Conservation (phyloP, 1,139 yeast genomes). For the Dujonia santamariae region DNA sequence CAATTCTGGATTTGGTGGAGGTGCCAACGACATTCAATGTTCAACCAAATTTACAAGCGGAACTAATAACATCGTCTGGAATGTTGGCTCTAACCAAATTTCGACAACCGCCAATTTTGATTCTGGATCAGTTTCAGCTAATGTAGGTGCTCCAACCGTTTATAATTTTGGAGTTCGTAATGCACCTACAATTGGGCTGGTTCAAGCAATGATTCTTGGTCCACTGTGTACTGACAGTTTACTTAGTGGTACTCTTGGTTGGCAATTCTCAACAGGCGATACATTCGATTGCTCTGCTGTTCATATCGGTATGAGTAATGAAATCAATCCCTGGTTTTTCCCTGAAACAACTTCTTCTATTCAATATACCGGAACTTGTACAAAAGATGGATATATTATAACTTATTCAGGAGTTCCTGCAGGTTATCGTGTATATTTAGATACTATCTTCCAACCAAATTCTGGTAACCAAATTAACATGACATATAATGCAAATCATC, state of each 20-base stretch:
- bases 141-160: conserved; percentile 1
- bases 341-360: conserved; percentile 14
- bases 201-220: conserved; percentile 18
- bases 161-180: conserved; percentile 9
- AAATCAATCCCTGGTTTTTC: conserved; percentile 20
- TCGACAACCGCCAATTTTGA: conserved; percentile 15
- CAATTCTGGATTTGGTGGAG: conserved; percentile 23
- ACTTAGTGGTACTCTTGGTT: conserved; percentile 21
- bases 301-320: conserved; percentile 19
- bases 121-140: conserved; percentile 6
- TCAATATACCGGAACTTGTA: conserved; percentile 15
- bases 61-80: conserved; percentile 23
- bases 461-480: conserved; percentile 1
- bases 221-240: conserved; percentile 23
- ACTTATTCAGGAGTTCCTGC: conserved; percentile 24
- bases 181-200: conserved; percentile 16
- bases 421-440: conserved; percentile 30
- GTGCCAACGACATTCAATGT: conserved; percentile 17
- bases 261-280: conserved; percentile 10
- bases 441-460: conserved; percentile 11
- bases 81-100: conserved; percentile 24
- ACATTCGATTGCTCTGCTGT: conserved; percentile 21
- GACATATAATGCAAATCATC: neutral
- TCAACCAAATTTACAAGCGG: conserved; percentile 22
- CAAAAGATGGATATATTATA: conserved; percentile 11